Percentiles rank a stretch among this genome's conserved stretches.
Conservation (phyloP, 2,329 filamentous ascomycete genomes). For the Colletotrichum agaves region DNA sequence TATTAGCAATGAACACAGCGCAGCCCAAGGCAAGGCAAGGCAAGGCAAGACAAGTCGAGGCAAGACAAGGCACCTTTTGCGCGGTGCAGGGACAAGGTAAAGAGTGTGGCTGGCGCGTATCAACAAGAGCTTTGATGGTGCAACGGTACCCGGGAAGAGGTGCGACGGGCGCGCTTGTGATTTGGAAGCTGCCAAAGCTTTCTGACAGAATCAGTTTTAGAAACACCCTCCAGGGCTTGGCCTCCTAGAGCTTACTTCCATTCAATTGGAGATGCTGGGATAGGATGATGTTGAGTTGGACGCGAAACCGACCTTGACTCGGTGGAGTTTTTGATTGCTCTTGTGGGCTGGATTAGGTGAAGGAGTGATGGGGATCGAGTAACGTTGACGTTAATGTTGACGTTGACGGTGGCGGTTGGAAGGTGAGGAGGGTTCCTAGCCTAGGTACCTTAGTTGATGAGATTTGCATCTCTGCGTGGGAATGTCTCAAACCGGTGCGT, state of each 20-base stretch:
- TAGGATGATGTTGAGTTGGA: conserved; percentile 1
- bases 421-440: too few relatives aligned
- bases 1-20: not conserved
- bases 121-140: conserved; percentile 31
- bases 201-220: conserved; percentile 38
- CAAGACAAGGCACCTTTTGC: not conserved
- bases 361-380: conserved; percentile 1
- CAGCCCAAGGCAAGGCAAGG: conserved; percentile 7
- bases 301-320: conserved; percentile 23
- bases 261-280: conserved; percentile 2
- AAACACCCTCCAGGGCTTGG: conserved; percentile 21
- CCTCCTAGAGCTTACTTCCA: not conserved
- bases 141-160: conserved; percentile 24
- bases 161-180: conserved; percentile 29
- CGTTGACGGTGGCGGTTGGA: too few relatives aligned
- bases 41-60: not conserved
- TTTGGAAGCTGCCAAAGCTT: conserved; percentile 37
- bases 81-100: conserved; percentile 24
- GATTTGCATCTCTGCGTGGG: conserved; percentile 4
- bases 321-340: not conserved
- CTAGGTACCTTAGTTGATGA: not conserved
- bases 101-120: conserved; percentile 26
- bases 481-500: conserved; percentile 17
- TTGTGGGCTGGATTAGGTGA: not conserved
- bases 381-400: not conserved